Evolutionary conservation across 768 basidiomycete genomes (phyloP).

Genomic region (Boletus eberwhitei): DNA sequence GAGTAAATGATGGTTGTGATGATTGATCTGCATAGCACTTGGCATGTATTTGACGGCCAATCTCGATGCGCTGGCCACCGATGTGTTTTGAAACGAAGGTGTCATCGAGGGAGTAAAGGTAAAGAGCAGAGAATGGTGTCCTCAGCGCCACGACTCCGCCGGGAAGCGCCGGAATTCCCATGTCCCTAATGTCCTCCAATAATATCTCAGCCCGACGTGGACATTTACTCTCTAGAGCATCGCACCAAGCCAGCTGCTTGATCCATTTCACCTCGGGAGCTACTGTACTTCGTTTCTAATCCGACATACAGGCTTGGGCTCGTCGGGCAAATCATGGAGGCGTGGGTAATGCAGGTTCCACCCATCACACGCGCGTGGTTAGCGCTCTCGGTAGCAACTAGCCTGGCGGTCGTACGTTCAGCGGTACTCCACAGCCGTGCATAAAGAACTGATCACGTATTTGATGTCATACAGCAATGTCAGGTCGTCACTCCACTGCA

Average conservation of each 20-base stretch:
- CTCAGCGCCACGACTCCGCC: too few species aligned
- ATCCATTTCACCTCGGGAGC: background rate
- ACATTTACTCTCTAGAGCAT: background rate
- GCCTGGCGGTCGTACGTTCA: conserved; percentile 77
- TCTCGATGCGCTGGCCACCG: too few species aligned
- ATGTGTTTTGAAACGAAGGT: too few species aligned
- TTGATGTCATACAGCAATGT: conserved; percentile 64
- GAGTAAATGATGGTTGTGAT: conserved; percentile 4
- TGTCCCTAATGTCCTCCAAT: too few species aligned
- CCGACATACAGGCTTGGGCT: conserved; percentile 1
- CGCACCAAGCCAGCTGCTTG: background rate
- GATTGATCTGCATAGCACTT: background rate
- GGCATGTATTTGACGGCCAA: too few species aligned
- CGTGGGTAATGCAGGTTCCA: conserved; percentile 88
- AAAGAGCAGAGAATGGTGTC: too few species aligned
- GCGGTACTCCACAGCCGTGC: background rate
- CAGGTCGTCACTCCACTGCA: conserved; percentile 88
- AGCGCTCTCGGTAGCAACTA: conserved; percentile 70
- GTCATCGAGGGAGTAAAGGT: too few species aligned
- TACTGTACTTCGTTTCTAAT: background rate
- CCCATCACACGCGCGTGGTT: conserved; percentile 90
- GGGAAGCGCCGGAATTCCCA: too few species aligned
- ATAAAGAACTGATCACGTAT: conserved; percentile 3
- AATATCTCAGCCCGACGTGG: conserved; percentile 6
- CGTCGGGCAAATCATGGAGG: conserved; percentile 57